phyloP scores from a whole-genome alignment of 805 yeast species.

The Blastobotrys muscicola region DNA sequence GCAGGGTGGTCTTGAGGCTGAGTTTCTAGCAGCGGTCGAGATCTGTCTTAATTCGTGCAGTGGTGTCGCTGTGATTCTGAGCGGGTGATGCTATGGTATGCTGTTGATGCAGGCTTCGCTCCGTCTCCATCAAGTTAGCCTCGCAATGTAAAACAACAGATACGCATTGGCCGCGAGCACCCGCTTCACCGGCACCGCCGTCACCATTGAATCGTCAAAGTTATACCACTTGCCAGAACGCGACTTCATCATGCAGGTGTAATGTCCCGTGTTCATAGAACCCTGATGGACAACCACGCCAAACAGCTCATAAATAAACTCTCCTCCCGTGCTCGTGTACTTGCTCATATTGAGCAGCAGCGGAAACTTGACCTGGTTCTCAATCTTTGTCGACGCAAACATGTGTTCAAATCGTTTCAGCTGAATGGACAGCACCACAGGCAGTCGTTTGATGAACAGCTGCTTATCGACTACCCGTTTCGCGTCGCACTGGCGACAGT shows the following conservation, averaged over 20 bases:
- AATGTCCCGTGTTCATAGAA: conserved; percentile 92
- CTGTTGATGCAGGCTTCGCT: background rate
- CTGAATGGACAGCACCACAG: conserved; percentile 76
- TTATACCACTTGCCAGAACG: conserved; percentile 77
- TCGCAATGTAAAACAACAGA: conserved; percentile 40
- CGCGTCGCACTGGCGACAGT: conserved; percentile 56
- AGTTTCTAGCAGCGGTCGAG: no score
- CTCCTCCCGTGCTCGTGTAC: conserved; percentile 31
- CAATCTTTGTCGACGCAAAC: conserved; percentile 51
- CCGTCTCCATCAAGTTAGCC: conserved; percentile 1
- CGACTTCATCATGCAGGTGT: conserved; percentile 67
- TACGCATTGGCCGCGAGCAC: conserved; percentile 64
- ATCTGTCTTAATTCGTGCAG: no score
- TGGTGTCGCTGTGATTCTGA: no score
- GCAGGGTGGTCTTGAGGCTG: no score
- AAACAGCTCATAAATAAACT: conserved; percentile 64
- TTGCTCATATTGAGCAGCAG: conserved; percentile 59
- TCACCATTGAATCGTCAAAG: conserved; percentile 82
- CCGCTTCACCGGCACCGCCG: conserved; percentile 51
- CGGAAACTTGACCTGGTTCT: conserved; percentile 65
- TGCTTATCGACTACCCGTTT: conserved; percentile 63
- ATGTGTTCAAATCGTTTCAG: conserved; percentile 62
- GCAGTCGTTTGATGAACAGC: conserved; percentile 55
- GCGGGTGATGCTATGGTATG: no score
- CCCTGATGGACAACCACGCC: conserved; percentile 88